Evolutionary conservation across 1,284 basidiomycete genomes (phyloP).

Genomic region (Leucoagaricus sp.): DNA sequence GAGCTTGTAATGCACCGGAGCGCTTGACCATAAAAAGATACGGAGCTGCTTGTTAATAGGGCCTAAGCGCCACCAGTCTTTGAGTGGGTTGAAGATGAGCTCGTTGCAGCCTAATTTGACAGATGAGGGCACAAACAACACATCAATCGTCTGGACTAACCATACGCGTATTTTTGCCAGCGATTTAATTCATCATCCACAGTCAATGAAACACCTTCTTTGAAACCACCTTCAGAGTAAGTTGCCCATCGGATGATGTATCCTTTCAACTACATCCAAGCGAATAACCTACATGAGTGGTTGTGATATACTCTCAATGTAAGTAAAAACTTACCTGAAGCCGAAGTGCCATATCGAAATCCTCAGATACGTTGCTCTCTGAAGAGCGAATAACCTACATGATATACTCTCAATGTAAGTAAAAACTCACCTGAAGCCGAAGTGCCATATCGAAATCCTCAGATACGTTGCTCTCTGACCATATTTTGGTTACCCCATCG

Average conservation of each 20-base stretch:
- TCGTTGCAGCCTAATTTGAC: conserved; percentile 63
- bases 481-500: conserved; percentile 68
- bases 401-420: not conserved
- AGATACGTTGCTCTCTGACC: conserved; percentile 83
- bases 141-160: conserved; percentile 39
- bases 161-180: conserved; percentile 89
- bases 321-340: conserved; percentile 37
- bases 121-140: not conserved
- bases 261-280: conserved; percentile 47
- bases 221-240: conserved; percentile 79
- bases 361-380: conserved; percentile 82
- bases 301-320: not conserved
- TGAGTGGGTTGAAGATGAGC: conserved; percentile 77
- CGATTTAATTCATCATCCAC: conserved; percentile 80
- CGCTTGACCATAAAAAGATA: conserved; percentile 75
- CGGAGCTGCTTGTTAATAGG: conserved; percentile 80
- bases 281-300: not conserved
- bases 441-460: conserved; percentile 83
- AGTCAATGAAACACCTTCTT: conserved; percentile 86
- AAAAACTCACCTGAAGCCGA: conserved; percentile 44
- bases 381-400: no score
- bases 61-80: conserved; percentile 70
- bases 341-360: conserved; percentile 75
- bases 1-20: conserved; percentile 84
- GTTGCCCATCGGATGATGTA: conserved; percentile 85